Evolutionary conservation across 2,329 filamentous ascomycete species (phyloP), one percentile per base, ranked within the genome.

Genomic region (Diaporthe humulicola): DNA sequence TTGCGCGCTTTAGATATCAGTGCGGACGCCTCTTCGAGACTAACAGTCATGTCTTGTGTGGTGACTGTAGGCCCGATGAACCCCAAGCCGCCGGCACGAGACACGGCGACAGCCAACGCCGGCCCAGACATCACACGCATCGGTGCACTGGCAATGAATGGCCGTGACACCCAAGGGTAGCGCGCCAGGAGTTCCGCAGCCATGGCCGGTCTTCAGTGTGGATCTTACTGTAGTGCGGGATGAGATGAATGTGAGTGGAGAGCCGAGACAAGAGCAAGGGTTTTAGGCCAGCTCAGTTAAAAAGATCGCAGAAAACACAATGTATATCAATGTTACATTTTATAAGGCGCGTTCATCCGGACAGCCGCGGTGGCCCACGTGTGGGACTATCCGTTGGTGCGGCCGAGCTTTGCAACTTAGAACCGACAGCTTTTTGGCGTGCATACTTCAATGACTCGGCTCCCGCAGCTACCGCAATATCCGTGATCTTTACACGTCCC

Each of bases 41-140:
- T 82, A 19, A 71, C 76, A 3, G 76, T 73, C 0, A 80, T 81
- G 45, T 81, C 80, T 14, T 81, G 77, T 0, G 85, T 78, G n/a
- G 83, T 84, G 3, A 77, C 80, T 14, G 78, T 84, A 0, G 83
- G 84, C 2, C 84, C 87, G 60, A 88, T 83, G 77, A 88, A 88
- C 15, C 87, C 89, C 1, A 95, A 87, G 0, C 94, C 94, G 25
- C 94, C 94, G 9, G 93, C 92, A 77, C 93, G 93, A 73, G 92
- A 91, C 19, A 94, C 88, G 57, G 90, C 88, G 42, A 91, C 84
- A 3, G 92, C 91, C 4, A 95, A 87, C 0, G 83, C 78, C 80
- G 87, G 76, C 81, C 88, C 79, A 81, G 87, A 78, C 87, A 94
- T 90, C 48, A 91, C 86, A 60, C 92, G 89, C 93, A 95, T 95